Evolutionary conservation across 1,139 yeast genomes (phyloP).

Genomic region (Ogataea hybrid): DNA sequence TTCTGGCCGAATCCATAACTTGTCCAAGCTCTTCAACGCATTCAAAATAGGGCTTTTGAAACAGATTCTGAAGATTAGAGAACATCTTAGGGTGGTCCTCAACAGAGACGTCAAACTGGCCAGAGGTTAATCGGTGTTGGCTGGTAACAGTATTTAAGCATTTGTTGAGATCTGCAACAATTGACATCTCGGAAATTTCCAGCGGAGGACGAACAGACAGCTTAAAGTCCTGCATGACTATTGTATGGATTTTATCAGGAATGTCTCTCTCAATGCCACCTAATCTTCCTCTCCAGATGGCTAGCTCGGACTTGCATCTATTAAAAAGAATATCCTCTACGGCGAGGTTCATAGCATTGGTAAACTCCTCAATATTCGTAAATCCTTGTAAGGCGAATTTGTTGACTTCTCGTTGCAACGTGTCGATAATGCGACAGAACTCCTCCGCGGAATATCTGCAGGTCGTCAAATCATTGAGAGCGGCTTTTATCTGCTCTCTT

Average conservation of each 20-base stretch:
- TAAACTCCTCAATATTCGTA: conserved; percentile 39
- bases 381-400: conserved; percentile 43
- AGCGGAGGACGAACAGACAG: conserved; percentile 44
- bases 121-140: conserved; percentile 30
- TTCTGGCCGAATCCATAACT: conserved; percentile 31
- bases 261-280: not conserved
- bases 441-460: conserved; percentile 32
- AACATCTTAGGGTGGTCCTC: conserved; percentile 2
- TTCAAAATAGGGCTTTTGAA: conserved; percentile 16
- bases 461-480: conserved; percentile 31
- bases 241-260: conserved; percentile 33
- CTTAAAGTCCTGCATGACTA: conserved; percentile 43
- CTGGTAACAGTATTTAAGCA: conserved; percentile 26
- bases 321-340: conserved; percentile 37
- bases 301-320: conserved; percentile 31
- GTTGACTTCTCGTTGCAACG: conserved; percentile 44
- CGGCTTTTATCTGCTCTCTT: conserved; percentile 18
- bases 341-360: conserved; percentile 40
- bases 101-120: conserved; percentile 32
- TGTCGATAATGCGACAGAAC: conserved; percentile 29
- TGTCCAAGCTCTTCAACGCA: conserved; percentile 25
- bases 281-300: conserved; percentile 4
- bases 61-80: not conserved
- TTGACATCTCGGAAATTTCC: conserved; percentile 34
- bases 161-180: conserved; percentile 33